Percentiles rank a stretch among this genome's conserved stretches.
Evolutionary conservation across 2,329 filamentous ascomycete species (phyloP).

Genomic region (Bisporella sp.): DNA sequence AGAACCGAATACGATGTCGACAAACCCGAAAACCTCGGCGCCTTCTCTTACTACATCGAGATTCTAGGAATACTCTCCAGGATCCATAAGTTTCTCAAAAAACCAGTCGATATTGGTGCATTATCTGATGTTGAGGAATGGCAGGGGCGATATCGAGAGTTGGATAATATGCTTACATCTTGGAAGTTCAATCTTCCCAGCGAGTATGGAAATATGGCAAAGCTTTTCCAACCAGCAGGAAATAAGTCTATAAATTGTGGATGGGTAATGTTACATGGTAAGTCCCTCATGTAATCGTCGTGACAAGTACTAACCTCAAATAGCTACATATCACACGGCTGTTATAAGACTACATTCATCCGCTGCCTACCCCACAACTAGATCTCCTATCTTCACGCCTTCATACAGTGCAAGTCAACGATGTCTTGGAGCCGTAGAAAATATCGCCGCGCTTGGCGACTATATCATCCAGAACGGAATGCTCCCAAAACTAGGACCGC

Average conservation of each 20-base stretch:
- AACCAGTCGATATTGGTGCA: slow-evolving; percentile 81
- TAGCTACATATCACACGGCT: slow-evolving; percentile 77
- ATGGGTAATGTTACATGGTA: slow-evolving; percentile 77
- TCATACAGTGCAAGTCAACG: slow-evolving; percentile 80
- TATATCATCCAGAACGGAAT: slow-evolving; percentile 71
- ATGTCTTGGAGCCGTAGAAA: slow-evolving; percentile 76
- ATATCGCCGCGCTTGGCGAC: slow-evolving; percentile 69
- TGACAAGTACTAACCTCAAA: slow-evolving; percentile 4
- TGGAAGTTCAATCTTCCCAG: slow-evolving; percentile 81
- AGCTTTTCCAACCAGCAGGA: slow-evolving; percentile 63
- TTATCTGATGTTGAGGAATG: slow-evolving; percentile 81
- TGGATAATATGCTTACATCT: slow-evolving; percentile 70
- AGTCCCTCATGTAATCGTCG: neutral
- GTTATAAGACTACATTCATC: slow-evolving; percentile 88
- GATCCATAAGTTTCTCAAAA: slow-evolving; percentile 83
- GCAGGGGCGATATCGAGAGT: slow-evolving; percentile 79
- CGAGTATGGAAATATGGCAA: slow-evolving; percentile 79
- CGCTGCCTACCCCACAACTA: slow-evolving; percentile 83
- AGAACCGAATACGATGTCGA: slow-evolving; percentile 56
- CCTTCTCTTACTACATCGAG: slow-evolving; percentile 87
- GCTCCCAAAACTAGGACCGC: slow-evolving; percentile 75
- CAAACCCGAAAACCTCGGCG: slow-evolving; percentile 73
- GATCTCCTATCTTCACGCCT: slow-evolving; percentile 82
- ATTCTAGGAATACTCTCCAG: slow-evolving; percentile 80
- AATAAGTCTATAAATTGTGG: slow-evolving; percentile 69